phyloP scores from a whole-genome alignment of 2,329 filamentous ascomycete species.

The Aspergillus terreus region DNA sequence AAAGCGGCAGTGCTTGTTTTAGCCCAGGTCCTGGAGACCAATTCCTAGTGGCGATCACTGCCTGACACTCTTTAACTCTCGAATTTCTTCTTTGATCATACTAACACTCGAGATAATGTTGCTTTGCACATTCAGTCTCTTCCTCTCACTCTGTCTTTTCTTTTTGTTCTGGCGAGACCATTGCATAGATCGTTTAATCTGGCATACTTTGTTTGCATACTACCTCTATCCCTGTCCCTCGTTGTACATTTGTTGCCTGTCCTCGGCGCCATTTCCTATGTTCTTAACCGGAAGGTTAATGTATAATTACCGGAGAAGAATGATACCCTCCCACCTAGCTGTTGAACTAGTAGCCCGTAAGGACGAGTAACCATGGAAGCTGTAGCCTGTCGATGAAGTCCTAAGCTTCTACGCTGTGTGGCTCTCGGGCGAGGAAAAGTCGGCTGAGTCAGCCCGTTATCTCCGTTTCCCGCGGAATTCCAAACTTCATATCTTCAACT shows the following conservation, averaged over 20 bases:
- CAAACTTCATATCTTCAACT: background rate
- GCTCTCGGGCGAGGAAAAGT: background rate
- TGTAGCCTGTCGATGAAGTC: no score
- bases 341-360: no score
- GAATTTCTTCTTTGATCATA: background rate
- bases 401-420: no score
- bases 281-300: constrained; percentile 9
- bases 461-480: constrained; percentile 29
- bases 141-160: background rate
- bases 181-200: constrained; percentile 8
- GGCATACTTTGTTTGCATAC: background rate
- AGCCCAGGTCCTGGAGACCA: constrained; percentile 36
- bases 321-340: constrained; percentile 7
- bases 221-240: background rate
- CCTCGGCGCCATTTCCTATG: constrained; percentile 1
- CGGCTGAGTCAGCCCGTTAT: constrained; percentile 10
- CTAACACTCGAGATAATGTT: no score
- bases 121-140: background rate
- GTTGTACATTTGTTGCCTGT: constrained; percentile 2
- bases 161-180: constrained; percentile 1
- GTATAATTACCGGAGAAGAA: constrained; percentile 11
- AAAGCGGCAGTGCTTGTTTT: constrained; percentile 36
- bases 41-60: constrained; percentile 11
- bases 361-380: no score
- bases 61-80: no score